Evolutionary conservation across 805 yeast species (phyloP), one percentile per base, ranked within the genome.

Genomic region (Priceomyces melissophilus): DNA sequence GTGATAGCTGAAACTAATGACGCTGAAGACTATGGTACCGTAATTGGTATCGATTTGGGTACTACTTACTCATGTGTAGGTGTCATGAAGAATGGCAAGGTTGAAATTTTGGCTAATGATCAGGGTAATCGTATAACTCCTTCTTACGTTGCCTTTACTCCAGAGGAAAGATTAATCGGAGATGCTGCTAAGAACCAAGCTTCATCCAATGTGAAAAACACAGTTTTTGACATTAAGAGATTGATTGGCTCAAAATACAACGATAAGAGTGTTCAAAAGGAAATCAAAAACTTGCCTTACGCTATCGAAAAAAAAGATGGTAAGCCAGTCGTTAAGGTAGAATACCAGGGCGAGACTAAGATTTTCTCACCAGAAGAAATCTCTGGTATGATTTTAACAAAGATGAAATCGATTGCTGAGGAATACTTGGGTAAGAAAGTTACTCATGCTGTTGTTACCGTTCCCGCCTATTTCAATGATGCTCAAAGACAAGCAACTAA

Each of bases 401-500:
- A 89, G 76, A 84, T 84, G 93, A 88, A 81, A 76, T 87, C 81
- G 56, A 89, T 87, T 59, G 96, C 96, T 17, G 47, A 43, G 32
- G 44, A 40, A 23, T 43, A 43, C 42, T 40, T 63, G 52, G 69
- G 67, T 39, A 52, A 54, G 48, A 54, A 54, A 44, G 66, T 62
- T 49, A 80, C 78, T 54, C 88, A 87, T 58, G 96, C 96, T 42
- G 96, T 87, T 60, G 83, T 87, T 60, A 87, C 96, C 39, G 96
- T 87, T 50, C 96, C 96, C 39, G 96, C 96, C 43, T 87, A 89
- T 75, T 89, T 89, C 79, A 90, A 90, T 72, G 96, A 89, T 71
- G 88, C 97, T 42, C 97, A 90, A 75, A 87, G 96, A 77, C 96
- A 90, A 73, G 97, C 96, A 47, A 89, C 97, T 60, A 90, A 89